These are phyloP conservation scores for Rhizoclosmatium sp. DNA, from an alignment of 192 early-diverging fungal species.

Conservation along the genomic window DNA sequence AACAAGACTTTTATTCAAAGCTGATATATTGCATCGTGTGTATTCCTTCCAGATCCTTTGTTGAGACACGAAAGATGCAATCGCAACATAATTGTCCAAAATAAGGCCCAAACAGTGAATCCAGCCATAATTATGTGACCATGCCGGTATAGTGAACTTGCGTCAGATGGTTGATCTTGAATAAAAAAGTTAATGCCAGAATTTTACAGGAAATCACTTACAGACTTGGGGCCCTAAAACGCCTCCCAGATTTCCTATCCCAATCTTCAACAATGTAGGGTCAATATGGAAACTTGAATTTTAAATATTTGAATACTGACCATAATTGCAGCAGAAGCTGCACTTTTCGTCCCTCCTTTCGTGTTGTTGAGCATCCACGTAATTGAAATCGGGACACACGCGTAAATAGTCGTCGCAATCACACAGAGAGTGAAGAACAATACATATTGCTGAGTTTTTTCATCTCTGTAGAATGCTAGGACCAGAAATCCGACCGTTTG, in stretches of 20 bases:
- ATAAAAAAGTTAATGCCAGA: neutral
- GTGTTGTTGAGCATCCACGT: slow-evolving; percentile 43
- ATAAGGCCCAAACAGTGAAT: neutral
- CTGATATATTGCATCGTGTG: too few relatives aligned
- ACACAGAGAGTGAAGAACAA: slow-evolving; percentile 19
- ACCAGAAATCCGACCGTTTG: slow-evolving; percentile 24
- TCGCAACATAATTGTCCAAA: slow-evolving; percentile 8
- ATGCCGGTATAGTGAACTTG: neutral
- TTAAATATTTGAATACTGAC: neutral
- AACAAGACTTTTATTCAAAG: too few relatives aligned
- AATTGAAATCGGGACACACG: slow-evolving; percentile 28
- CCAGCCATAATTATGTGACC: slow-evolving; percentile 2
- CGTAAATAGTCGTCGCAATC: slow-evolving; percentile 27
- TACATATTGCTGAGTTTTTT: slow-evolving; percentile 19
- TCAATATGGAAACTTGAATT: neutral
- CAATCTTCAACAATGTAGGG: neutral
- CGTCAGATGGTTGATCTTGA: slow-evolving; percentile 12
- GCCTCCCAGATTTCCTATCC: slow-evolving; percentile 27
- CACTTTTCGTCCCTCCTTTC: slow-evolving; percentile 12
- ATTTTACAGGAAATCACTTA: neutral
- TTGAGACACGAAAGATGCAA: neutral
- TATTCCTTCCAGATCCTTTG: too few relatives aligned
- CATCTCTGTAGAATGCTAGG: slow-evolving; percentile 36
- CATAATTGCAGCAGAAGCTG: slow-evolving; percentile 36
- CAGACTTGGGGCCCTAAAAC: slow-evolving; percentile 27